Conservation (phyloP, 495 filamentous ascomycete genomes). For the Penicillium robsamsonii region DNA sequence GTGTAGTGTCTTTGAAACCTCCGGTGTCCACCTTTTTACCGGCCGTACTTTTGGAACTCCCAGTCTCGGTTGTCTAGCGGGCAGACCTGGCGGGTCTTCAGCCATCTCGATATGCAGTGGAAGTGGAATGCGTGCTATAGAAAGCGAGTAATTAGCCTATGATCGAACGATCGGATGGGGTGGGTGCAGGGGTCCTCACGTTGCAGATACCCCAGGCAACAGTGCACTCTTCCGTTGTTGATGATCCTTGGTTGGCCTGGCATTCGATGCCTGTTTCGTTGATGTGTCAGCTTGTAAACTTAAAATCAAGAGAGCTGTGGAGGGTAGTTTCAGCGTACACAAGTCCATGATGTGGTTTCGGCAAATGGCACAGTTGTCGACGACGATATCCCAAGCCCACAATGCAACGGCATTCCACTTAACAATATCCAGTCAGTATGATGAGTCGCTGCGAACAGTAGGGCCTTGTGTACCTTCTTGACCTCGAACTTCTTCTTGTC, state of each 20-base stretch:
- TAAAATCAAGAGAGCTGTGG: neutral
- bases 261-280: constrained; percentile 80
- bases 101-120: constrained; percentile 98
- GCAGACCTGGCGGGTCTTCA: constrained; percentile 99
- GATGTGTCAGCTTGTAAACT: constrained; percentile 3
- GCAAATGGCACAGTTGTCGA: constrained; percentile 99
- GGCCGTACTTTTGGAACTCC: constrained; percentile 99
- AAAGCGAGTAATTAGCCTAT: constrained; percentile 9
- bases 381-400: constrained; percentile 99
- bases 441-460: neutral
- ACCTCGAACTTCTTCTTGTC: constrained; percentile 97
- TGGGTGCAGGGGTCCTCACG: constrained; percentile 52
- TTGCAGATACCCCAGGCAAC: constrained; percentile 99
- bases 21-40: constrained; percentile 42
- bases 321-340: constrained; percentile 52
- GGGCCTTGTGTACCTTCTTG: constrained; percentile 71
- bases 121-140: constrained; percentile 97
- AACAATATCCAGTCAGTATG: constrained; percentile 9
- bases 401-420: constrained; percentile 99
- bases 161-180: neutral
- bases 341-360: constrained; percentile 99
- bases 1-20: constrained; percentile 4
- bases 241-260: constrained; percentile 98
- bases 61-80: constrained; percentile 97
- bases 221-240: constrained; percentile 96